Conservation (phyloP, 352 stramenopile genomes). For the Hyaloperonospora arabidopsidis region DNA sequence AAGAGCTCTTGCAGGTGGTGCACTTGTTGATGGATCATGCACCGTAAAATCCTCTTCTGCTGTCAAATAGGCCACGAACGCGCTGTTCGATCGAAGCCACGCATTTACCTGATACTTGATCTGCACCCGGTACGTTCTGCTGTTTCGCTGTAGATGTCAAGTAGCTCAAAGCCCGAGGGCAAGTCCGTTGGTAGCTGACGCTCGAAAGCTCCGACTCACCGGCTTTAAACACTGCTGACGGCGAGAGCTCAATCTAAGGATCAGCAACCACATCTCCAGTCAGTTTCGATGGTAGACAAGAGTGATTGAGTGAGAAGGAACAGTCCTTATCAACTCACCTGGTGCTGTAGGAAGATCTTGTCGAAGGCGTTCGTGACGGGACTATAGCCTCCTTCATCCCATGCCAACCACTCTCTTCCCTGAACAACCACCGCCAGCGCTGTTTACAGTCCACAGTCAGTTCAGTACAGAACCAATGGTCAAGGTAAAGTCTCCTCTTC, state of each 20-base stretch:
- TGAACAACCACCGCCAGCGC: conserved; percentile 23
- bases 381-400: conserved; percentile 28
- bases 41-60: conserved; percentile 27
- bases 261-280: background rate
- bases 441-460: conserved; percentile 6
- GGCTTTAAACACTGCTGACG: conserved; percentile 10
- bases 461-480: conserved; percentile 2
- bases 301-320: too few relatives aligned
- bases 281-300: background rate
- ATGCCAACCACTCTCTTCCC: conserved; percentile 21
- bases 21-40: conserved; percentile 15
- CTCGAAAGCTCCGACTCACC: conserved; percentile 21
- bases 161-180: conserved; percentile 25
- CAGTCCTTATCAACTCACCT: conserved; percentile 8
- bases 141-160: conserved; percentile 25
- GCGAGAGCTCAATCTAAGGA: conserved; percentile 21
- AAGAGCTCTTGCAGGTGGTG: conserved; percentile 18
- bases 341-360: conserved; percentile 30
- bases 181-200: conserved; percentile 20
- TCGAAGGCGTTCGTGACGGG: conserved; percentile 25
- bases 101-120: conserved; percentile 27
- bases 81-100: conserved; percentile 22
- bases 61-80: too few relatives aligned
- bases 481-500: too few relatives aligned
- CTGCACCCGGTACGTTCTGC: conserved; percentile 19